Percentiles rank a stretch among this genome's conserved stretches.
Conservation (phyloP, 75 land plant species). For the Cryptomeria japonica region DNA sequence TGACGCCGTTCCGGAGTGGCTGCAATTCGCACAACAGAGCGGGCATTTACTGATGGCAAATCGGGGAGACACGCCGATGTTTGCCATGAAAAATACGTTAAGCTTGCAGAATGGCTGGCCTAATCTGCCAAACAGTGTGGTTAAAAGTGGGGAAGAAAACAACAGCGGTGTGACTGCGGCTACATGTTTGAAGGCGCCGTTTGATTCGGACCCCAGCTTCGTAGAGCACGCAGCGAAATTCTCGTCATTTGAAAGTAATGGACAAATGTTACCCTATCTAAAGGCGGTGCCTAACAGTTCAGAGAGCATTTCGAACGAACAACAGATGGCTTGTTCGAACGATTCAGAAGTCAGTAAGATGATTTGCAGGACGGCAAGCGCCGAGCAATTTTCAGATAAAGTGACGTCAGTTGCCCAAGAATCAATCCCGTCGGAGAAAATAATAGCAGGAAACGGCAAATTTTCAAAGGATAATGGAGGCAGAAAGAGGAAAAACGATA, state of each 20-base stretch:
- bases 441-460: background rate
- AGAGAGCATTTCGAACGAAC: background rate
- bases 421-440: background rate
- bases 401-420: background rate
- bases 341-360: slow-evolving; percentile 1
- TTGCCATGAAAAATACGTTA: background rate
- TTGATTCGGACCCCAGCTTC: slow-evolving; percentile 63
- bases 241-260: slow-evolving; percentile 40
- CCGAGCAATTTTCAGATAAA: background rate
- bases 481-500: slow-evolving; percentile 7
- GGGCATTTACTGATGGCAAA: slow-evolving; percentile 5
- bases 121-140: background rate
- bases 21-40: background rate
- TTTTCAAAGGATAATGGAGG: background rate
- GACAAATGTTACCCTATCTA: background rate
- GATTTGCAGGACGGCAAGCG: slow-evolving; percentile 2
- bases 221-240: slow-evolving; percentile 66
- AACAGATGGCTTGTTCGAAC: background rate
- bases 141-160: background rate
- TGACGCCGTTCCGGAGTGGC: background rate
- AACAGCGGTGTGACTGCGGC: slow-evolving; percentile 18
- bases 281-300: background rate
- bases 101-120: slow-evolving; percentile 10
- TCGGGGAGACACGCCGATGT: background rate
- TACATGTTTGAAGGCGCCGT: slow-evolving; percentile 26